Base-by-base conservation (phyloP, 352 stramenopile genomes). In the Pythium phragmitis region DNA sequence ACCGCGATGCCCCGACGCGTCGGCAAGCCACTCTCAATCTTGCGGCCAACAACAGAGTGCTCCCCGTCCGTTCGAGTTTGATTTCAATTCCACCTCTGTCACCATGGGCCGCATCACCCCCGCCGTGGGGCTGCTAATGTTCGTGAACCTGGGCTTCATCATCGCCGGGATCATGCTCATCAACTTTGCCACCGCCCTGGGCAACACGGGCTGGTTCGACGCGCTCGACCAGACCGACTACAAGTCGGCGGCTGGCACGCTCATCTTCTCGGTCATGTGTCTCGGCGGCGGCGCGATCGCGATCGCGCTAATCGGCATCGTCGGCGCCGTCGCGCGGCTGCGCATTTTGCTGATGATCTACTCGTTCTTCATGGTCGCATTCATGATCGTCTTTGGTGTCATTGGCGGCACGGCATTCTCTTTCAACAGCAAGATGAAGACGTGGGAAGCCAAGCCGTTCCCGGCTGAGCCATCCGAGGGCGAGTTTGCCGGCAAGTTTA, bases 101-200 rank as follows among this genome's bases (percentile, higher is more conserved):
- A 65, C 26, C 53, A 72, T 72, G 66, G 47, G 57, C n/a, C 66
- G 61, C 51, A 8, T 88, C 51, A 84, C 81, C 12, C 21, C 70
- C 2, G 80, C 84, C 30, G 78, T 73, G 16, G 71, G 73, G 48
- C 65, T 92, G 50, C 75, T 95, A 69, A 74, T 95, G 56, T 53
- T 91, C 19, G 74, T 94, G 57, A 96, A 94, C 69, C 65, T 89
- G 26, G 73, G 73, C 36, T 93, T 96, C 57, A 63, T 96, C 30
- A 69, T 72, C 16, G 80, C 74, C 1, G 87, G 87, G 41, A 74
- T 65, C 21, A 34, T 94, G 58, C 65, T 96, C 33, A 74, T 96
- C 56, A 80, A 73, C 28, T 91, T 92, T 63, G 74, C 76, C 21
- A 59, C 46, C 42, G 76, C 70, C 7, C 70, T 94, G 37, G 72